Evolutionary conservation across 805 yeast genomes (phyloP), one percentile per base, ranked within the genome.

Genomic region (Nakazawaea holstii): DNA sequence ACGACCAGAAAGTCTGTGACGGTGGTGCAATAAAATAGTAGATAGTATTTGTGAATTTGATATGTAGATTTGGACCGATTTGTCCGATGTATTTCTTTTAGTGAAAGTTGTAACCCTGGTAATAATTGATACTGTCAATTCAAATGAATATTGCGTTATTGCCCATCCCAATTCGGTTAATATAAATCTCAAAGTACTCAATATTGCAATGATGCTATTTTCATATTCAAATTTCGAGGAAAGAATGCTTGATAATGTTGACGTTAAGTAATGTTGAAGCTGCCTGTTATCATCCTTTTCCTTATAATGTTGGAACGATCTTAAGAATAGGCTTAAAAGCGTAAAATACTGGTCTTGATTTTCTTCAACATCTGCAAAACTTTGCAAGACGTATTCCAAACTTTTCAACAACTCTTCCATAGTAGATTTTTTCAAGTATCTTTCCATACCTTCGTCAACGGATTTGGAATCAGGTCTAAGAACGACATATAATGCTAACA

Each of bases 1-100:
- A 59, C 97, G 79, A 33, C 82, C 79, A 0, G 83, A 71, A 15
- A 91, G 66, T 56, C 89, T 76, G 58, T 69, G 77, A 45, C 97
- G 74, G 56, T 88, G 94, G 57, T 74, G 74, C 27, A 88, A 65
- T 8, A 91, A 60, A 2, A 87, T 64, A 33, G 75, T 73, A 0
- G 96, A 82, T 26, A 85, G 55, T 0, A 80, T 65, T 46, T 75
- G 76, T 6, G 80, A 68, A 3, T 77, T 53, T 4, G 58, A 51
- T 2, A 64, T 47, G 56, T 70, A 82, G 2, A 68, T 43, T 1
- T 60, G 9, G 4, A 26, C 13, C 30, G 42, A 14, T 8, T 10
- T 6, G 33, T 29, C 48, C 49, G 9, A 30, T 17, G 15, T 14
- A 10, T 32, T 32, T n/a, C 28, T 30, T n/a, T 39, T 30, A 3